phyloP scores from a whole-genome alignment of 2,329 filamentous ascomycete genomes.

The Endocalyx cinctus region DNA sequence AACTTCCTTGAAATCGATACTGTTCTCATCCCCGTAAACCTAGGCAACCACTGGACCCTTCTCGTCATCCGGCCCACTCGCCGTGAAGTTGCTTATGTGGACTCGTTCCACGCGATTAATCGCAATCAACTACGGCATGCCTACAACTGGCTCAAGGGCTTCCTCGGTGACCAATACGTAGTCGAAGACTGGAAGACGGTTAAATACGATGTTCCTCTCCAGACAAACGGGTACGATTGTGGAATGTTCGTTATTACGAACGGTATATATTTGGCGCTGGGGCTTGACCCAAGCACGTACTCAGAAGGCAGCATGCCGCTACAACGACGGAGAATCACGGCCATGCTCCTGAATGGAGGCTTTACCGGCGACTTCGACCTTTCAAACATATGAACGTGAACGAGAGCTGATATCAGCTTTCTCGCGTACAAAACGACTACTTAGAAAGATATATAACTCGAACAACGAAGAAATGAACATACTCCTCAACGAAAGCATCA shows the following conservation, averaged over 20 bases:
- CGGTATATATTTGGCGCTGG: constrained; percentile 56
- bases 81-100: constrained; percentile 62
- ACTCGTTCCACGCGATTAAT: constrained; percentile 53
- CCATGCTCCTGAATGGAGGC: constrained; percentile 62
- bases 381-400: constrained; percentile 5
- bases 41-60: constrained; percentile 65
- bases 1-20: constrained; percentile 63
- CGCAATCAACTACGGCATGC: constrained; percentile 37
- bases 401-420: too few relatives aligned
- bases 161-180: constrained; percentile 50
- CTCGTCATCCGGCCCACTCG: constrained; percentile 60
- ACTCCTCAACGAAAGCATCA: too few relatives aligned
- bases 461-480: too few relatives aligned
- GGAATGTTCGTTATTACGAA: constrained; percentile 76
- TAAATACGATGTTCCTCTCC: constrained; percentile 45
- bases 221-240: constrained; percentile 68
- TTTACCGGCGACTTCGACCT: constrained; percentile 58
- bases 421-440: too few relatives aligned
- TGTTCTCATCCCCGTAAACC: constrained; percentile 66
- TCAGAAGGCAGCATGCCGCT: constrained; percentile 49
- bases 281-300: constrained; percentile 48
- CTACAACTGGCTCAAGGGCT: constrained; percentile 51
- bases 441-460: too few relatives aligned
- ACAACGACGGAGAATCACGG: constrained; percentile 59
- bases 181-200: constrained; percentile 56